Evolutionary conservation across 805 yeast species (phyloP), one percentile per base, ranked within the genome.

Genomic region (Millerozyma acaciae): DNA sequence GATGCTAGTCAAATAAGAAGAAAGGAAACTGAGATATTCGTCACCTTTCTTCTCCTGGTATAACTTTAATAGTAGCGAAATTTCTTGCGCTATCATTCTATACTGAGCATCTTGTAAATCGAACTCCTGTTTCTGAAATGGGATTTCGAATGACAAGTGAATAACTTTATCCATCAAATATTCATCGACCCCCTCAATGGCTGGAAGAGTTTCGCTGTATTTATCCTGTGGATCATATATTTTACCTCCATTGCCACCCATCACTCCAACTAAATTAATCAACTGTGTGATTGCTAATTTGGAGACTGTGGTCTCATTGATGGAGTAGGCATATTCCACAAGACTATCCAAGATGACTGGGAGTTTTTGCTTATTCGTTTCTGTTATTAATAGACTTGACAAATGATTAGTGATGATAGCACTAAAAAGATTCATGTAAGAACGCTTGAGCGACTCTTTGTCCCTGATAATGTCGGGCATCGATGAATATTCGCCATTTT

Each of bases 31-130:
- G 8, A 75, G 65, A 41, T 70, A 73, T 18, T 62, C 68, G 5
- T 62, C 65, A 42, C 67, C 53, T 30, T 50, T 50, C 22, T 53
- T 28, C 60, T 70, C 47, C 53, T 60, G 80, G 40, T 84, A 65
- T 2, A 82, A 70, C 44, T 77, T 82, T 52, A 89, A 73, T 15
- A 87, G 61, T 27, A 76, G 65, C 1, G 93, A 76, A 9, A 85
- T 65, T 50, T 90, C 98, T 43, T 78, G 75, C 2, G 87, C 80
- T 23, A 84, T 70, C 38, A 80, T 70, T 48, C 90, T 72, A 44
- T 74, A 76, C 52, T 85, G 89, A 4, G 95, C 95, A 55, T 88
- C 96, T 43, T 77, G 76, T 30, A 79, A 62, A 49, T 81, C 76
- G 47, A 81, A 79, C 22, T 69, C 72, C 20, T 73, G 72, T 21